These are phyloP conservation scores for Globisporangium okanoganense DNA, from an alignment of 352 stramenopile species.

Conservation along the genomic window DNA sequence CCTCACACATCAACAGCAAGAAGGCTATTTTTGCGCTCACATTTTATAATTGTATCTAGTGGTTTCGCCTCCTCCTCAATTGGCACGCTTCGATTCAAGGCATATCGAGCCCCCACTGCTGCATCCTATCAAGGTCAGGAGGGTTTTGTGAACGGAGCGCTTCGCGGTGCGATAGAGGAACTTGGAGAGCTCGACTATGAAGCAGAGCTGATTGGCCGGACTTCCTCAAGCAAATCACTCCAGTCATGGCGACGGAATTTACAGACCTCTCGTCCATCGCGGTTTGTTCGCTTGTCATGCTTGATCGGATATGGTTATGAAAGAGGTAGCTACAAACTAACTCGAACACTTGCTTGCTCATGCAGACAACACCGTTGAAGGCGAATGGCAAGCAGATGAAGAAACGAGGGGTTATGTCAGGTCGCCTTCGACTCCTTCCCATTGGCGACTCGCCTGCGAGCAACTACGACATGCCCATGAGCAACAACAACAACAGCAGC, in stretches of 20 bases:
- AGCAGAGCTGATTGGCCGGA: background rate
- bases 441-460: constrained; percentile 31
- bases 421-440: constrained; percentile 47
- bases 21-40: constrained; percentile 2
- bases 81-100: background rate
- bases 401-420: constrained; percentile 39
- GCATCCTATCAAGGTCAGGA: background rate
- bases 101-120: background rate
- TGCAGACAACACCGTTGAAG: constrained; percentile 28
- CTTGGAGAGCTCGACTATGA: constrained; percentile 4
- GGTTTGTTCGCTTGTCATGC: constrained; percentile 3
- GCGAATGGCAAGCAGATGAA: constrained; percentile 36
- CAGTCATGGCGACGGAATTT: constrained; percentile 42
- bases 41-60: constrained; percentile 1
- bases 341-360: background rate
- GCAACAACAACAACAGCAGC: constrained; percentile 25
- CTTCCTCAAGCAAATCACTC: background rate
- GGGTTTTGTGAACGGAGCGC: background rate
- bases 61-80: constrained; percentile 1
- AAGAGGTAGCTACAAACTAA: background rate
- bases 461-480: constrained; percentile 22
- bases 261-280: constrained; percentile 51
- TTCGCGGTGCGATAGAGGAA: background rate
- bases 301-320: background rate
- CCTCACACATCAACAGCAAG: background rate